Conservation (phyloP, 2,329 filamentous ascomycete species). For the Monosporascus sp. region DNA sequence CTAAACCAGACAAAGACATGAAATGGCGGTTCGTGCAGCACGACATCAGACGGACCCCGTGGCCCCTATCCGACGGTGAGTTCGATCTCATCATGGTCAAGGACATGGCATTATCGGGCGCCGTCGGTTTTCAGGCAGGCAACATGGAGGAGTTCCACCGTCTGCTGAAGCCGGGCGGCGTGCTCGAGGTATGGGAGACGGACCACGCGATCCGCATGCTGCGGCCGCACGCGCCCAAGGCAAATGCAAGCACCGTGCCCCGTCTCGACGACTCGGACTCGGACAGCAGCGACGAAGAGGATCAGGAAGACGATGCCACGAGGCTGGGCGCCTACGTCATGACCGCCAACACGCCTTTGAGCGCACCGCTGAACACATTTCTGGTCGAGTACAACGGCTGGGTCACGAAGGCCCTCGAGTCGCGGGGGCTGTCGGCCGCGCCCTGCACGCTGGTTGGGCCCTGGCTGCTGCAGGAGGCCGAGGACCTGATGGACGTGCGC, state of each 20-base stretch:
- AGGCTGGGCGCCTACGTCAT: conserved; percentile 77
- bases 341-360: conserved; percentile 76
- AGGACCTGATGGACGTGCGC: conserved; percentile 61
- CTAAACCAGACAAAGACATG: conserved; percentile 64
- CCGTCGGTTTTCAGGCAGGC: conserved; percentile 50
- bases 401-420: conserved; percentile 70
- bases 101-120: conserved; percentile 65
- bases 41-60: conserved; percentile 68
- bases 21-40: conserved; percentile 87
- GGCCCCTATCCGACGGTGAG: conserved; percentile 72
- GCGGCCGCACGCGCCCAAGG: conserved; percentile 63
- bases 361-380: conserved; percentile 73
- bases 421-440: conserved; percentile 62
- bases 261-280: conserved; percentile 25
- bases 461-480: conserved; percentile 75
- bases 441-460: conserved; percentile 75
- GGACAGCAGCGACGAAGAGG: conserved; percentile 31
- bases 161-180: conserved; percentile 70
- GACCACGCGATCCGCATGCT: conserved; percentile 81
- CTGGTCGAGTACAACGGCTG: conserved; percentile 79
- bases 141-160: conserved; percentile 70
- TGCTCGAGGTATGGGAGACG: conserved; percentile 83
- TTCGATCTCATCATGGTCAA: conserved; percentile 90
- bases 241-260: conserved; percentile 12
- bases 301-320: conserved; percentile 59